Conservation (phyloP, 192 early-diverging fungal genomes). For the Dissophora globulifera region DNA sequence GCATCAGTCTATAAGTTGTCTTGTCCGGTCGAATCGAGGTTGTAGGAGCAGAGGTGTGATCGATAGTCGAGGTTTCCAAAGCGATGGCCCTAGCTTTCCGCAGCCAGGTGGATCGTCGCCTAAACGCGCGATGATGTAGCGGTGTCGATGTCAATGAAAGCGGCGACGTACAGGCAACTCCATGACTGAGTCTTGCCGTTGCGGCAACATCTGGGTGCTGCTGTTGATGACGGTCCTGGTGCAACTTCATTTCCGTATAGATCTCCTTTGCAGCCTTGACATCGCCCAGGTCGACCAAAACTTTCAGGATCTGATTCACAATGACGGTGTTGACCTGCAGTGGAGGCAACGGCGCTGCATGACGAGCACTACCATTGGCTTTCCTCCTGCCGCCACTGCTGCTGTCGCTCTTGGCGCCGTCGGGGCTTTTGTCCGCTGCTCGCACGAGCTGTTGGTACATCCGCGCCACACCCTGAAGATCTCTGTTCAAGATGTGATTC, state of each 20-base stretch:
- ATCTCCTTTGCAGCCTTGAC: constrained; percentile 20
- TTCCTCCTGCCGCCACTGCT: no score
- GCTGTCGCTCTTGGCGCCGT: neutral
- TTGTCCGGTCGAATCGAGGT: constrained; percentile 17
- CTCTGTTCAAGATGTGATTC: constrained; percentile 5
- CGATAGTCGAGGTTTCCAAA: neutral
- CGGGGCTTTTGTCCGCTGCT: neutral
- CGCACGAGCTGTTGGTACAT: constrained; percentile 20
- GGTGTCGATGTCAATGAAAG: neutral
- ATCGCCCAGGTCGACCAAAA: constrained; percentile 29
- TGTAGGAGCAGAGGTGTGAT: neutral
- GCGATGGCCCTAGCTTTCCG: neutral
- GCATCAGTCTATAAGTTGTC: constrained; percentile 19
- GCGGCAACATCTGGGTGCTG: no score
- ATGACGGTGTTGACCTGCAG: constrained; percentile 14
- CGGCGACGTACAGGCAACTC: neutral
- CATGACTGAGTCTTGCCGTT: neutral
- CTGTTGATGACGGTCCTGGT: neutral
- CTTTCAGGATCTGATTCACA: constrained; percentile 34
- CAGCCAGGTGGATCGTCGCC: constrained; percentile 1
- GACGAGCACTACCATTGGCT: no score
- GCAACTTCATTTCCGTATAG: constrained; percentile 4
- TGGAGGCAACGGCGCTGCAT: no score
- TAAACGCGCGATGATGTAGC: constrained; percentile 13
- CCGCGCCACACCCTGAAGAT: constrained; percentile 20